These are phyloP conservation scores for Termitomyces sp. DNA, from an alignment of 768 basidiomycete species.

Conservation along the genomic window DNA sequence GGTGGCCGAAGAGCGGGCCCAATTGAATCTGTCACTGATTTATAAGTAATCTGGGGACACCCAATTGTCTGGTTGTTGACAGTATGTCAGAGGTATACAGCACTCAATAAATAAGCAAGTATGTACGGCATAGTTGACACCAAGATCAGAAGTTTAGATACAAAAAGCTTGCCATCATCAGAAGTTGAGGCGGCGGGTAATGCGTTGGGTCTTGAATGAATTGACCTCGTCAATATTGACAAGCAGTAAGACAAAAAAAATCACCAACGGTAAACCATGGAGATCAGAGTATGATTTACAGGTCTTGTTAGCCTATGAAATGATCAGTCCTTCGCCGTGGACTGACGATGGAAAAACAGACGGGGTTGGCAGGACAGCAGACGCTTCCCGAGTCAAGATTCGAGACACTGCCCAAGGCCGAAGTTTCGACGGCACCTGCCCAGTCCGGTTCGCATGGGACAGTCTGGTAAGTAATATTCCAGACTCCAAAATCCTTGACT, in stretches of 20 bases:
- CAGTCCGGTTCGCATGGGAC: constrained; percentile 60
- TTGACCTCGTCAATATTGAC: not conserved
- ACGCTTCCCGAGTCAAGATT: constrained; percentile 46
- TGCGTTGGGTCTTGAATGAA: constrained; percentile 24
- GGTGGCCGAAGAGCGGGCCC: constrained; percentile 29
- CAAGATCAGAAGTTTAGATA: not conserved
- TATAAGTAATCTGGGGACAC: too few species aligned
- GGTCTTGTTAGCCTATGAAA: constrained; percentile 37
- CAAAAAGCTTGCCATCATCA: not conserved
- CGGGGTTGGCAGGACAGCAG: constrained; percentile 74
- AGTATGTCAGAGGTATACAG: not conserved
- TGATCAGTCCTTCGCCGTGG: not conserved
- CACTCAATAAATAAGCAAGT: not conserved
- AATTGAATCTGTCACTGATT: constrained; percentile 25
- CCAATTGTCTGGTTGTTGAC: too few species aligned
- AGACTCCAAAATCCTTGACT: constrained; percentile 80
- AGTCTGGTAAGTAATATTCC: constrained; percentile 70
- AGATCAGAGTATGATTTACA: constrained; percentile 71
- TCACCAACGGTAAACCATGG: constrained; percentile 56
- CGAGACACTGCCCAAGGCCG: constrained; percentile 65
- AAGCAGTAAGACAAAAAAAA: not conserved
- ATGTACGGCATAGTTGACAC: not conserved
- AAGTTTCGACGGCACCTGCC: constrained; percentile 51
- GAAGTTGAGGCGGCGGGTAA: constrained; percentile 12
- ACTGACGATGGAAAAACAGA: constrained; percentile 19